phyloP scores from a whole-genome alignment of 2,329 filamentous ascomycete species.

The Colletotrichum sp. region DNA sequence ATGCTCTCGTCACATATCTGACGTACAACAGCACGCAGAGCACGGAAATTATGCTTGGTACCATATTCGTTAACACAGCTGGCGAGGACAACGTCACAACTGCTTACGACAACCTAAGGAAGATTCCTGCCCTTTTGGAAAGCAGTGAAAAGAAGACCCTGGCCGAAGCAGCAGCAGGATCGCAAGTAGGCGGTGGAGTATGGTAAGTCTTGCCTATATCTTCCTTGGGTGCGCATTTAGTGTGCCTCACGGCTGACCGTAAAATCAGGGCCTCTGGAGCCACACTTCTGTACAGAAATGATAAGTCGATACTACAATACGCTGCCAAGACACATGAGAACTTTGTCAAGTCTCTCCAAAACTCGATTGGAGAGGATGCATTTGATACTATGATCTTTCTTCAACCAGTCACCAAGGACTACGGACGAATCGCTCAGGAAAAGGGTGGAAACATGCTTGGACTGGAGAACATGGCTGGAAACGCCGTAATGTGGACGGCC shows the following conservation, averaged over 20 bases:
- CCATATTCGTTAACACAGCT: slow-evolving; percentile 24
- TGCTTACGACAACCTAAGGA: neutral
- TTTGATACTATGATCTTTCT: slow-evolving; percentile 31
- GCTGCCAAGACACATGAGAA: slow-evolving; percentile 28
- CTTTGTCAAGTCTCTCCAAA: slow-evolving; percentile 17
- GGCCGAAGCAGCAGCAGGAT: neutral
- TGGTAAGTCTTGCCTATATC: neutral
- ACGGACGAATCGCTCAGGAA: slow-evolving; percentile 30
- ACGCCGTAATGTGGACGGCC: neutral
- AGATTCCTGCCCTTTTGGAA: neutral
- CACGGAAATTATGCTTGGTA: slow-evolving; percentile 15
- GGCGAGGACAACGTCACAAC: neutral
- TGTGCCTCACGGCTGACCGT: neutral
- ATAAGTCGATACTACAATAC: slow-evolving; percentile 26
- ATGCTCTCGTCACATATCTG: neutral
- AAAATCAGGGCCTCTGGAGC: slow-evolving; percentile 26
- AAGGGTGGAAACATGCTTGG: slow-evolving; percentile 47
- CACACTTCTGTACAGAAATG: slow-evolving; percentile 4
- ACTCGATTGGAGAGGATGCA: neutral
- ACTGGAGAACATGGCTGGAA: slow-evolving; percentile 24
- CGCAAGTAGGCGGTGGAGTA: neutral
- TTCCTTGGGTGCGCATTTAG: neutral
- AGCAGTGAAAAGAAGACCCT: neutral
- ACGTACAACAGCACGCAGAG: neutral
- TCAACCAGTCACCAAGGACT: slow-evolving; percentile 41